These are phyloP conservation scores for Clathrospora elynae DNA, from an alignment of 2,329 filamentous ascomycete genomes.

Conservation along the genomic window DNA sequence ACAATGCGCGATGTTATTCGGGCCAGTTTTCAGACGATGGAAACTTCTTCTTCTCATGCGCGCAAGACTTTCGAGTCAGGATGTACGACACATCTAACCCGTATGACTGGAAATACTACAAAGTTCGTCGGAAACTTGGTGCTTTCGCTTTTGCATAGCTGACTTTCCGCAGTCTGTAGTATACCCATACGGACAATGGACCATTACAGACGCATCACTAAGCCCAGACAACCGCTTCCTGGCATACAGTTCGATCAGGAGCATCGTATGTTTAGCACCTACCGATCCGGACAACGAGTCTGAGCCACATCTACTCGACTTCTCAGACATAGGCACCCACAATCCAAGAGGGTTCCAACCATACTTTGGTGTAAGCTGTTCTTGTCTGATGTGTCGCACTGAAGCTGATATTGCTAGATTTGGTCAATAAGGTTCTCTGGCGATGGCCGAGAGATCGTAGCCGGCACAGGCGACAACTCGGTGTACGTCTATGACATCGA, in stretches of 20 bases:
- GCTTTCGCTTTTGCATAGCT: constrained; percentile 2
- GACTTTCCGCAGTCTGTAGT: constrained; percentile 69
- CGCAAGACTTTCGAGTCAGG: constrained; percentile 89
- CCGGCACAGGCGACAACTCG: constrained; percentile 77
- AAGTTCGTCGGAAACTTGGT: constrained; percentile 57
- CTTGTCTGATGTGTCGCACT: not conserved
- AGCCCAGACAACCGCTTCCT: constrained; percentile 91
- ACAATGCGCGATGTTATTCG: constrained; percentile 84
- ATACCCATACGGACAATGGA: constrained; percentile 91
- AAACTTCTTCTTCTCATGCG: constrained; percentile 93
- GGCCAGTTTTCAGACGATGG: constrained; percentile 97
- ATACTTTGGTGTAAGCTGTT: constrained; percentile 37
- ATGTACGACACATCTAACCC: constrained; percentile 98
- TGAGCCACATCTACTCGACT: constrained; percentile 79
- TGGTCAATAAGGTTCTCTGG: constrained; percentile 94
- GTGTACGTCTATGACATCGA: constrained; percentile 95
- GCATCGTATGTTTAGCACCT: constrained; percentile 80
- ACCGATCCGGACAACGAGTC: constrained; percentile 83
- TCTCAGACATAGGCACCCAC: constrained; percentile 58
- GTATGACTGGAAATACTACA: constrained; percentile 95
- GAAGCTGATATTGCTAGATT: constrained; percentile 56
- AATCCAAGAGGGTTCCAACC: constrained; percentile 46
- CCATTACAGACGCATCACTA: constrained; percentile 88
- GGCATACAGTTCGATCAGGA: constrained; percentile 88
- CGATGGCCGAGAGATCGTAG: constrained; percentile 87